A percentile compares a stretch with the other conserved stretches of the same genome.
These are phyloP conservation scores for Sequoia sempervirens DNA, from an alignment of 75 land plant species.

Conservation along the genomic window DNA sequence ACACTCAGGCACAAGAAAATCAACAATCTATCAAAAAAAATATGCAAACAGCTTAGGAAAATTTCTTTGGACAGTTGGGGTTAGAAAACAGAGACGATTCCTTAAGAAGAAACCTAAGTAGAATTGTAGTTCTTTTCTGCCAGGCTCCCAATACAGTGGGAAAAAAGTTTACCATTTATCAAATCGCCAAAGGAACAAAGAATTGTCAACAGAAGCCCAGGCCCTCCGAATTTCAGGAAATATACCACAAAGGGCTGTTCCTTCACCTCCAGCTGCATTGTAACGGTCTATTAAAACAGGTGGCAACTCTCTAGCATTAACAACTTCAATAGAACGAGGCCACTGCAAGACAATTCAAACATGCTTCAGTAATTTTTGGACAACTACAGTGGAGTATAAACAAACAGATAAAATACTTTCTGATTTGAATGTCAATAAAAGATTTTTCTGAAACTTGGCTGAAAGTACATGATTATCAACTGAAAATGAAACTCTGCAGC, in stretches of 20 bases:
- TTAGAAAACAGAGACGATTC: neutral
- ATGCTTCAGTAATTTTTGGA: neutral
- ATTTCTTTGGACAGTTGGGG: neutral
- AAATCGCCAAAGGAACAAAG: conserved; percentile 96
- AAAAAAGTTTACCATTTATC: conserved; percentile 75
- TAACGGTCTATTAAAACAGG: conserved; percentile 83
- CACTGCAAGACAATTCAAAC: conserved; percentile 57
- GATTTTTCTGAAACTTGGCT: neutral
- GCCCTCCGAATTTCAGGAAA: conserved; percentile 96
- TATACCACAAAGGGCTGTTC: conserved; percentile 93
- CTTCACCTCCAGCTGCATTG: conserved; percentile 97
- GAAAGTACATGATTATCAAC: neutral
- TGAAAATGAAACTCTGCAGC: neutral
- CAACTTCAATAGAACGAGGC: conserved; percentile 88
- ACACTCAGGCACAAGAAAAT: neutral
- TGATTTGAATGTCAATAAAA: neutral
- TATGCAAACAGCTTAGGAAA: neutral
- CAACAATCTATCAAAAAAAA: neutral
- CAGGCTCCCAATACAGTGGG: neutral
- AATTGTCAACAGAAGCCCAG: conserved; percentile 99
- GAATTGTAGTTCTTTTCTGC: neutral
- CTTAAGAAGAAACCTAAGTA: neutral
- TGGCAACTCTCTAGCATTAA: conserved; percentile 82
- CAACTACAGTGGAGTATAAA: neutral
- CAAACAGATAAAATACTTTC: neutral